Base-by-base conservation (phyloP, 345 rosid genomes). In the Citrus cavaleriei region DNA sequence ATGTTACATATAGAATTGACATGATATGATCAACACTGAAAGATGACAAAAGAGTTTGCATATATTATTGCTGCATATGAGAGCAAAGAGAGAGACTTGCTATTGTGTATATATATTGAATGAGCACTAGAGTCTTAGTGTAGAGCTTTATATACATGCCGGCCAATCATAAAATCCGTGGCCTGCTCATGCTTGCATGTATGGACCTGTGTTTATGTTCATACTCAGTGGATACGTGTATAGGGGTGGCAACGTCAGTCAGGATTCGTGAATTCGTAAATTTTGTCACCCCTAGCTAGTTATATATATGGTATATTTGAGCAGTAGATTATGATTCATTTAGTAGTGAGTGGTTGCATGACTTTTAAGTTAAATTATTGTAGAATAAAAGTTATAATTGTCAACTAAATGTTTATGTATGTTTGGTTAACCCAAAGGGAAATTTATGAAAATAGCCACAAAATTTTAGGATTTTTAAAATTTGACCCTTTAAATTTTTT, bases 161-260 rank as follows among this genome's bases (percentile, higher is more conserved):
- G 73, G 81, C 81, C 81, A 74, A 57, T 6, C 32, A 55, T n/a
- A 77, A 54, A 64, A 62, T 73, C 79, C 69, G 27, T 62, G 81
- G 66, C 79, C 79, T 80, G 83, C 83, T 64, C 24, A 49, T 55
- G 74, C 42, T 55, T 63, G 64, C 38, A 49, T 55, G 77, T 40
- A 40, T 63, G 72, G 32, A 32, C 9, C 34, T 32, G 21, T 40
- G 28, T 62, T 25, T 62, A 42, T 62, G 58, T 19, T 46, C 71
- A 49, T 55, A 25, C 34, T 68, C 25, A 57, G 55, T 25, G 35
- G 40, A 25, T 34, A 7, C 19, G 46, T 35, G 46, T 35, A 13
- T 3, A 13, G 1, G 51, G 5, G 18, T 13, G 51, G 51, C 51
- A 46, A 46, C 1, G 1, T 13, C 16, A 46, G 1, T 46, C 5